Base-by-base conservation (phyloP, 1,284 basidiomycete species). In the Coniferiporia sulphurascens region DNA sequence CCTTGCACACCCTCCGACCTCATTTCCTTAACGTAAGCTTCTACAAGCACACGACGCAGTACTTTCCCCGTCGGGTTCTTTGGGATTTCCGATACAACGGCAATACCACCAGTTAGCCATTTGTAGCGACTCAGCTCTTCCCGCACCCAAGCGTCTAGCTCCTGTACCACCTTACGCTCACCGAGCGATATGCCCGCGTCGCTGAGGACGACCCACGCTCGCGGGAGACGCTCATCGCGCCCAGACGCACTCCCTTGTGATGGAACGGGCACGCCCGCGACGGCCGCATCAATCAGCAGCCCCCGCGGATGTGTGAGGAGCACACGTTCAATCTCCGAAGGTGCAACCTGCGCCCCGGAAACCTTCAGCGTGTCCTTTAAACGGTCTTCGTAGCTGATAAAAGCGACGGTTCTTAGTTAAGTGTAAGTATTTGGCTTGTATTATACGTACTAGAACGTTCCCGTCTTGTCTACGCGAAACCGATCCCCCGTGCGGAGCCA, bases 401-500 rank as follows among this genome's bases (percentile, higher is more conserved):
- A 49, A 17, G 34, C 12, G 27, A 12, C 1, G 21, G 54, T n/a
- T 21, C 10, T 41, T 15, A 34, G 41, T 56, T 43, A 45, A 15
- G 38, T 48, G 22, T 12, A 17, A 36, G 22, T 36, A 38, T 17
- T 45, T 34, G 15, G 21, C 43, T 35, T 5, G 35, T 15, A 52
- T n/a, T 17, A 44, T 43, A 73, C 84, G 45, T 63, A 89, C 87
- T 80, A 89, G 66, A 89, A 81, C 55, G 80, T 77, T 0, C 81
- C 83, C 6, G 82, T 73, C 61, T 76, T 74, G 62, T 86, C 80
- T 6, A 81, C 79, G 45, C 77, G 75, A 67, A 90, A 85, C 58
- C 77, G 74, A 69, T 91, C 89, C 1, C 89, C 89, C 0, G 88
- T 91, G 55, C 74, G 74, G 35, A 91, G 65, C 89, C 89, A 91